A percentile compares a stretch with the other conserved stretches of the same genome.
These are phyloP conservation scores for Maudiozyma turicensis DNA, from an alignment of 805 yeast genomes.

Conservation along the genomic window DNA sequence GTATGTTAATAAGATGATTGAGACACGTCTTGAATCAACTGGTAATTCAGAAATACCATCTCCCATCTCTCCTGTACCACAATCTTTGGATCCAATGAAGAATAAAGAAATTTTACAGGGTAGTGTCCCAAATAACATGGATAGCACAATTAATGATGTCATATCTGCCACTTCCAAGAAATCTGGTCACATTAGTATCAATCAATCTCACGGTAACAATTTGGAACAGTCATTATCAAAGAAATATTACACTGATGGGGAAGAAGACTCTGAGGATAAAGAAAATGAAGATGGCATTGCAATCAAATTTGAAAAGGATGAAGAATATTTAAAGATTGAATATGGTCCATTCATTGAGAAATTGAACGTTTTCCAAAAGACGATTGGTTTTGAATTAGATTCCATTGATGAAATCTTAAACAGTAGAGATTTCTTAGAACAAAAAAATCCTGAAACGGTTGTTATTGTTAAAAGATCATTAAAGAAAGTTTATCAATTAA, in stretches of 20 bases:
- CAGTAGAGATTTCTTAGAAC: slow-evolving; percentile 3
- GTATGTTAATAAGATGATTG: slow-evolving; percentile 23
- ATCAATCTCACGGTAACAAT: neutral
- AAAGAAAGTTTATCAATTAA: slow-evolving; percentile 17
- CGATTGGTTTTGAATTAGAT: slow-evolving; percentile 39
- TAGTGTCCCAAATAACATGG: neutral
- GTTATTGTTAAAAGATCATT: slow-evolving; percentile 23
- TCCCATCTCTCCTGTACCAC: neutral
- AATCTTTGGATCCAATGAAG: neutral
- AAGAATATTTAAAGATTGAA: slow-evolving; percentile 23
- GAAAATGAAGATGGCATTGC: slow-evolving; percentile 19
- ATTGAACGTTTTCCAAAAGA: slow-evolving; percentile 39
- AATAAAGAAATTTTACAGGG: neutral
- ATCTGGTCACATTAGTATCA: neutral
- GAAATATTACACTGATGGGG: slow-evolving; percentile 34
- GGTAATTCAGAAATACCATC: slow-evolving; percentile 1
- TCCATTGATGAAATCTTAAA: slow-evolving; percentile 39
- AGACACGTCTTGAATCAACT: slow-evolving; percentile 15
- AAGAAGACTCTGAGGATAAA: slow-evolving; percentile 19
- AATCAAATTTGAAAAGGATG: slow-evolving; percentile 18
- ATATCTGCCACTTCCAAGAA: neutral
- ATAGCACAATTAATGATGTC: neutral
- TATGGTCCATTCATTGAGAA: slow-evolving; percentile 37
- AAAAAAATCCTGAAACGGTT: slow-evolving; percentile 15
- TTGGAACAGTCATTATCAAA: slow-evolving; percentile 20